Base-by-base conservation (phyloP, 169 alveolate genomes). In the Babesia caballi region DNA sequence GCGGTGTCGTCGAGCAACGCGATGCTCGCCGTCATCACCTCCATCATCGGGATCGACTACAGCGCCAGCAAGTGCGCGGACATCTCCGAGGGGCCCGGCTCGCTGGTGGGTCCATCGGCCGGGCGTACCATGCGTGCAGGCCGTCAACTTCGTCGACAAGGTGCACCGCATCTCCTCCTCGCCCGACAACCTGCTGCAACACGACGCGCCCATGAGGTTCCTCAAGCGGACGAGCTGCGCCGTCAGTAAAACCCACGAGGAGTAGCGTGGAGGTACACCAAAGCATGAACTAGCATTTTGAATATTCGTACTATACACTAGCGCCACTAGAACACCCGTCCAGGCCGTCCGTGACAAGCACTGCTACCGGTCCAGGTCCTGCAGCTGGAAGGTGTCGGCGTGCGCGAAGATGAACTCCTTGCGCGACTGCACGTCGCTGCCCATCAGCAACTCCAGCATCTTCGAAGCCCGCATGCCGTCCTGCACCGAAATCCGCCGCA, bases 401-500 rank as follows among this genome's bases (percentile, higher is more conserved):
- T 89, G 49, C 44, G 83, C 61, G 58, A 84, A 74, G 44, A 89
- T 89, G 73, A 80, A 89, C 77, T 71, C 70, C 66, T 85, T 84
- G 21, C 94, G 81, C 47, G 86, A 82, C 53, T 89, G 88, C 41
- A 89, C 83, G 44, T 89, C 91, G 38, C 83, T 82, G 19, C 94
- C 94, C 91, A 89, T 84, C 21, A 89, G 82, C 28, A 85, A 63
- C 51, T 57, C 73, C 36, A 89, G 59, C 70, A 89, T 61, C 35
- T 74, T 51, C n/a, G 90, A 82, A 36, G 91, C 87, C 36, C 68
- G 68, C 57, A 57, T 53, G 28, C 91, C 92, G 49, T 91, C 92
- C 49, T 66, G 66, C 35, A 91, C 91, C 4, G 91, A 70, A n/a
- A 91, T 87, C 7, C 84, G 63, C 33, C 85, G 88, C 54, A 91